phyloP scores from a whole-genome alignment of 352 stramenopile genomes.

The Phytophthora meadii region DNA sequence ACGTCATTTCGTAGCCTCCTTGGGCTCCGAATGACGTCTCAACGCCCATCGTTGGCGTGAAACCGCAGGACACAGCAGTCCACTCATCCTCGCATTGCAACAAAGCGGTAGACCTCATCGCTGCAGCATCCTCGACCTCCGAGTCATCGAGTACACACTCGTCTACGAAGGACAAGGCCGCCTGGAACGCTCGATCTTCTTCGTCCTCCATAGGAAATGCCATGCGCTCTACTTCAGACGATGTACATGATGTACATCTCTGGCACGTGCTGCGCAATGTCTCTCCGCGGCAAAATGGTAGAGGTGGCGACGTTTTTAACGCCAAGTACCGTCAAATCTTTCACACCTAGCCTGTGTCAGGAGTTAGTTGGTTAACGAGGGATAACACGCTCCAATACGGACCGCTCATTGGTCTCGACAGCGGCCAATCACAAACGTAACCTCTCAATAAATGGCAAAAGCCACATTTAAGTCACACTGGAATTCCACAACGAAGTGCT shows the following conservation, averaged over 20 bases:
- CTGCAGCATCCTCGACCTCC: slow-evolving; percentile 27
- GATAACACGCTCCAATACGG: no score
- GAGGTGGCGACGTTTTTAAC: no score
- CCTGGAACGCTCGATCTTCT: slow-evolving; percentile 31
- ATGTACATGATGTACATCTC: no score
- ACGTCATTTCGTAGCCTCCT: slow-evolving; percentile 8
- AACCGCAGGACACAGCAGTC: slow-evolving; percentile 11
- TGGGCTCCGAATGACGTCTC: slow-evolving; percentile 22
- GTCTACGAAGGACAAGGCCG: slow-evolving; percentile 36
- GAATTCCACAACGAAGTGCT: no score
- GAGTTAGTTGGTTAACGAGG: no score
- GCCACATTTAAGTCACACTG: no score
- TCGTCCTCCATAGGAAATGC: slow-evolving; percentile 20
- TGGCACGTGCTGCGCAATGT: slow-evolving; percentile 15
- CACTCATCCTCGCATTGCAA: slow-evolving; percentile 24
- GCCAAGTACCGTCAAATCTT: no score
- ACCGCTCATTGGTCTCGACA: no score
- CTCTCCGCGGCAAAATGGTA: slow-evolving; percentile 1
- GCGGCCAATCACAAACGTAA: no score
- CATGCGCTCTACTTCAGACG: slow-evolving; percentile 23
- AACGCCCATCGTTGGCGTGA: slow-evolving; percentile 10
- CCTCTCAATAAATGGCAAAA: no score
- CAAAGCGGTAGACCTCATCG: slow-evolving; percentile 9
- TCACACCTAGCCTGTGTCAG: no score
- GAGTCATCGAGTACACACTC: slow-evolving; percentile 32